These are phyloP conservation scores for Eutrema yunnanense DNA, from an alignment of 345 rosid genomes.

Conservation along the genomic window DNA sequence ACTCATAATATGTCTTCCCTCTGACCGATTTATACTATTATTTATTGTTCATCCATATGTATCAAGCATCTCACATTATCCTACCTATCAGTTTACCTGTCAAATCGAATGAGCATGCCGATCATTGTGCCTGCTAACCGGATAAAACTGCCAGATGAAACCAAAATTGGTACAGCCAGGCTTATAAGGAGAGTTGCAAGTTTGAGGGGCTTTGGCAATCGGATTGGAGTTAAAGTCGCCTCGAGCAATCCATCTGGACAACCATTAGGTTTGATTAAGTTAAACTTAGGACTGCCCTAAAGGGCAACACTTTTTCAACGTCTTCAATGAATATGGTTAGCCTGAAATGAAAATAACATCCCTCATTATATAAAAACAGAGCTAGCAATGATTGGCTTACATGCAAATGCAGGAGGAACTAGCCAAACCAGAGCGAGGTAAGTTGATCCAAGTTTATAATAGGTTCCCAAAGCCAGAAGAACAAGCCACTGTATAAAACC, in stretches of 20 bases:
- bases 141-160: slow-evolving; percentile 68
- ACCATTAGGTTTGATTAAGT: slow-evolving; percentile 9
- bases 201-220: slow-evolving; percentile 88
- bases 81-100: slow-evolving; percentile 44
- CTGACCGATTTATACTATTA: not conserved
- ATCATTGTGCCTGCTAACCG: slow-evolving; percentile 44
- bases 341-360: not conserved
- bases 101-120: slow-evolving; percentile 67
- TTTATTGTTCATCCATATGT: not conserved
- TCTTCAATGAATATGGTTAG: not conserved
- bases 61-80: slow-evolving; percentile 1
- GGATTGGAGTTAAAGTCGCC: slow-evolving; percentile 81
- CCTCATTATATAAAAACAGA: not conserved
- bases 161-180: slow-evolving; percentile 60
- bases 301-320: not conserved
- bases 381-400: slow-evolving; percentile 44
- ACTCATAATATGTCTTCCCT: not conserved
- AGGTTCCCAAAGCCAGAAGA: slow-evolving; percentile 65
- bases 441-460: slow-evolving; percentile 70
- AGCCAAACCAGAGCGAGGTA: slow-evolving; percentile 86
- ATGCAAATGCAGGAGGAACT: slow-evolving; percentile 89
- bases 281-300: not conserved
- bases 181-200: slow-evolving; percentile 77
- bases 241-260: slow-evolving; percentile 86
- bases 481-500: slow-evolving; percentile 84